A percentile compares a stretch with the other conserved stretches of the same genome.
Evolutionary conservation across 352 stramenopile genomes (phyloP).

Genomic region (Pythium brassicae): DNA sequence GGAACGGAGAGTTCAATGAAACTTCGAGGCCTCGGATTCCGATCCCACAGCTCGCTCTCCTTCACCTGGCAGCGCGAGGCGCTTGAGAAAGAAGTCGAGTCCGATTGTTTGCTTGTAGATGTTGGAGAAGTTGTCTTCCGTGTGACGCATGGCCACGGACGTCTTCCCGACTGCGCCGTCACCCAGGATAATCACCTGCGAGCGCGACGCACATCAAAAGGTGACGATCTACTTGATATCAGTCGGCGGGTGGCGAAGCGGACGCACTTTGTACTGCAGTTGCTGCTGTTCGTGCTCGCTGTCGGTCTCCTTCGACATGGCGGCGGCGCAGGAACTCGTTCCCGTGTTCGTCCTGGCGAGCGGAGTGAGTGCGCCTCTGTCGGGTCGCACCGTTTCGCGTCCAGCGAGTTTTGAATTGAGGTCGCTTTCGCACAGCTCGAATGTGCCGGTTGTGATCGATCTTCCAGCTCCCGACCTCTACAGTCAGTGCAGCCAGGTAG

Average conservation of each 20-base stretch:
- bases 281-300: slow-evolving; percentile 78
- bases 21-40: too few relatives aligned
- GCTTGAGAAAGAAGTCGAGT: slow-evolving; percentile 95
- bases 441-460: too few relatives aligned
- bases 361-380: neutral
- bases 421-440: too few relatives aligned
- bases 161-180: slow-evolving; percentile 95
- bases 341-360: neutral
- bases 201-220: neutral
- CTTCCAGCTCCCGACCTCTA: too few relatives aligned
- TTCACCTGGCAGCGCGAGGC: slow-evolving; percentile 81
- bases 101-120: slow-evolving; percentile 95
- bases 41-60: neutral
- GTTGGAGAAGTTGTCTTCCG: slow-evolving; percentile 90
- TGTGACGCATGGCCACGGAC: slow-evolving; percentile 92
- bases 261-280: slow-evolving; percentile 82
- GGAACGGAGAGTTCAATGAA: too few relatives aligned
- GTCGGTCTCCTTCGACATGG: slow-evolving; percentile 83
- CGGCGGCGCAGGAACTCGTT: neutral
- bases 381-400: too few relatives aligned
- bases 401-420: too few relatives aligned
- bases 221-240: neutral
- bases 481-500: too few relatives aligned
- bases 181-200: slow-evolving; percentile 90
- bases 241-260: neutral